Evolutionary conservation across 1,284 basidiomycete genomes (phyloP), one percentile per base, ranked within the genome.

Genomic region (Ustilago shanxiensis): DNA sequence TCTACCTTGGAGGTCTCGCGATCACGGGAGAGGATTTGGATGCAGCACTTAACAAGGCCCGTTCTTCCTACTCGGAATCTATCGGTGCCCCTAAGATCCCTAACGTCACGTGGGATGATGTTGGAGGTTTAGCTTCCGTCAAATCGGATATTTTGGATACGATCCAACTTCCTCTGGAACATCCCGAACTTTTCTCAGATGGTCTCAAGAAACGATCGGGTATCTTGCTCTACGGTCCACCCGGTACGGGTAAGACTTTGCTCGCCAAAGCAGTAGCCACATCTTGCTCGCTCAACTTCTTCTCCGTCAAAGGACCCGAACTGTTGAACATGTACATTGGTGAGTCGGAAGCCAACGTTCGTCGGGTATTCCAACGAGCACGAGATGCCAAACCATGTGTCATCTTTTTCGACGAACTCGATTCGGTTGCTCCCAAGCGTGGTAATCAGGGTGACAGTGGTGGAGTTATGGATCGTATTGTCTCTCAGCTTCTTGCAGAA

Each of bases 61-160:
- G 95, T 62, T 88, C 90, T 14, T 90, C 91, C 1, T 97, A 97
- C 87, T 93, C 93, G 18, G 93, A 95, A 83, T 94, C 90, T 81
- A 97, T 99, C 64, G 96, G 96, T 14, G 95, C 95, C 20, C 97
- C 97, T 0, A 95, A 93, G 82, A 99, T 99, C 58, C 97, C 97
- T 1, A 93, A 91, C 72, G 95, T 99, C 0, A 91, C 93, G 0
- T 99, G 97, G 97, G 95, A 98, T 87, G 97, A 99, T 85, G 93
- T 99, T 16, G 97, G 97, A 45, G 97, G 97, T 8, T 88, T 99
- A 20, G 92, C 91, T 1, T 88, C 89, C 71, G 94, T 98, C 66
- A 99, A 98, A 87, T 87, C 90, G 49, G 96, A 98, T 80, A 98
- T 99, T 65, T 88, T 99, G 77, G 96, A 99, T 82, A 99, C 96